Evolutionary conservation across 2,329 filamentous ascomycete genomes (phyloP), one percentile per base, ranked within the genome.

Genomic region (Cylindrodendrum hubeiense): DNA sequence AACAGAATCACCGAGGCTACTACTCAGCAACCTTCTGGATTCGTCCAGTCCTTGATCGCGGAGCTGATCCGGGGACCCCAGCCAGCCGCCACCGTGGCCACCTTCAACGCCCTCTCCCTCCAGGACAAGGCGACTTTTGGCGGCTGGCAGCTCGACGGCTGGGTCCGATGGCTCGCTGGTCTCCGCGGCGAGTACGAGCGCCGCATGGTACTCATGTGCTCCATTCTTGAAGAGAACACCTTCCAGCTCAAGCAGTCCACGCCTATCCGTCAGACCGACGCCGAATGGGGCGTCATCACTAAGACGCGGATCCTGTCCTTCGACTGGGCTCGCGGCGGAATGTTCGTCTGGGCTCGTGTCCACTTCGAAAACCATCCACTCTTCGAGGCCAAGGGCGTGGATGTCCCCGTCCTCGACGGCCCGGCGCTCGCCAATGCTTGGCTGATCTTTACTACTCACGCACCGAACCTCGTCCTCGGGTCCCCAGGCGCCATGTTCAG

Each of bases 131-230:
- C 73, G 7, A 64, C 75, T 46, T 87, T 86, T 68, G 65, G 69
- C 22, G 86, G 92, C 63, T 98, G 95, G 95, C 86, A 93, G 74
- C 89, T 91, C 67, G 89, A 90, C 66, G 95, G 95, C 68, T 98
- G 93, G 93, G 91, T 97, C 15, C 91, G 93, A 70, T 98, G 95
- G 95, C 89, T 98, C 24, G 92, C 91, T 66, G 94, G 94, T 8
- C 86, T 98, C 15, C 89, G 94, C 26, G 93, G 91, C 61, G 88
- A 89, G 72, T 98, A 98, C 80, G 93, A 97, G 82, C 85, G 90
- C 43, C 90, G 95, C 64, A 97, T 97, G 93, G 87, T 87, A 73
- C 81, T 83, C 68, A 97, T 97, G 93, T 92, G 91, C 79, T 81
- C 81, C 8, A 86, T 89, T 57, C 87, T 98, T 15, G 92, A 96